Conservation (phyloP, 2,329 filamentous ascomycete genomes). For the Tolypocladium capitatum region DNA sequence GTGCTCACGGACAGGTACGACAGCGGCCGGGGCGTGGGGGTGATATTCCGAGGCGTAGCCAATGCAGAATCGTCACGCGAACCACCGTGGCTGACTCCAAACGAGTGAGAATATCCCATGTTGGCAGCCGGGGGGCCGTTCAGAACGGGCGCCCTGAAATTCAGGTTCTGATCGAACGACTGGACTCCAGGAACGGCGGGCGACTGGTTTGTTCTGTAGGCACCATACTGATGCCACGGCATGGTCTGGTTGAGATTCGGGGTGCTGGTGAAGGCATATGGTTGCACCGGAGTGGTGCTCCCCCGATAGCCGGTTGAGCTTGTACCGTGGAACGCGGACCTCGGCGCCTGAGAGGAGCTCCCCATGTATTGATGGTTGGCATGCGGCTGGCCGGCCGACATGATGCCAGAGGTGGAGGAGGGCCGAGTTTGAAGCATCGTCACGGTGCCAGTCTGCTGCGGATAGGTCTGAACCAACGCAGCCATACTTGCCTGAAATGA, state of each 20-base stretch:
- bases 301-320: constrained; percentile 39
- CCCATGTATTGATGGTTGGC: constrained; percentile 35
- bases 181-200: constrained; percentile 25
- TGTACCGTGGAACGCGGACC: constrained; percentile 14
- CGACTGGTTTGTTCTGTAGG: constrained; percentile 34
- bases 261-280: constrained; percentile 64
- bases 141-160: constrained; percentile 11
- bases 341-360: constrained; percentile 18
- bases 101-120: constrained; percentile 23
- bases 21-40: constrained; percentile 27
- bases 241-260: constrained; percentile 45
- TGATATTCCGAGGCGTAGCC: constrained; percentile 26
- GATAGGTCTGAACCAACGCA: constrained; percentile 70
- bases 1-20: constrained; percentile 26
- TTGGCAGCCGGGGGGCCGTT: constrained; percentile 26
- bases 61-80: constrained; percentile 41
- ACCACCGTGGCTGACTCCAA: constrained; percentile 24
- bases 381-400: constrained; percentile 37
- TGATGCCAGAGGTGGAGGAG: constrained; percentile 35
- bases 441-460: constrained; percentile 59
- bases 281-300: constrained; percentile 50
- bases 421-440: constrained; percentile 66
- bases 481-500: constrained; percentile 47
- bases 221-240: constrained; percentile 37
- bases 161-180: constrained; percentile 10